Evolutionary conservation across 805 yeast species (phyloP), one percentile per base, ranked within the genome.

Genomic region (Wickerhamiella dianesei): DNA sequence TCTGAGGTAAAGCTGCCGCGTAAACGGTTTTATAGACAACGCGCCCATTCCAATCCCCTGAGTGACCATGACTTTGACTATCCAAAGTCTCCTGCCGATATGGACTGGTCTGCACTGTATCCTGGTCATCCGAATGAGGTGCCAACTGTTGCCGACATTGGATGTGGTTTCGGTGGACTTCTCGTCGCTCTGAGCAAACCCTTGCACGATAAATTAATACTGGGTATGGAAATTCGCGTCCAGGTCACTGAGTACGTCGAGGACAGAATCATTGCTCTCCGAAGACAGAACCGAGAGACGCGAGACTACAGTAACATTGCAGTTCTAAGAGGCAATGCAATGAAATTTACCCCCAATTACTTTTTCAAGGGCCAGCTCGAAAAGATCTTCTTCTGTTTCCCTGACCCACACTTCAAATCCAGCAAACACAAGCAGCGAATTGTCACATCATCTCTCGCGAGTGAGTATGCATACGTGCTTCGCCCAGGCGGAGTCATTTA

Each of bases 341-440:
- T 92, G 98, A 92, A 92, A 65, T 92, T 92, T 60, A 67, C 87
- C 52, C 97, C 98, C 19, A 92, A 92, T 63, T 92, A 92, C 64
- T 92, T 92, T 67, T 69, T 72, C 48, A 81, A 81, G 63, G 78
- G 79, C 4, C 96, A 87, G 62, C 68, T 88, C 44, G 76, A 80
- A 32, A 92, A 89, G 70, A 84, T 92, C 75, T 92, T 92, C 68
- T 92, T 92, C 69, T 92, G 98, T 64, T 92, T 92, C 74, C 98
- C 98, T n/a, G 98, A 92, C 65, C 98, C 98, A 5, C 98, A 92
- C 64, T 92, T 92, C 72, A 92, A 92, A 63, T 94, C 86, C 65
- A 74, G 97, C 60, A 92, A 92, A 62, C 98, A 92, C 67, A 92
- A 92, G 72, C 96, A 96, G 4, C 75, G 98, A 69, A 92, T 92